Evolutionary conservation across 2,329 filamentous ascomycete genomes (phyloP).

Genomic region (Aaosphaeria arxii): DNA sequence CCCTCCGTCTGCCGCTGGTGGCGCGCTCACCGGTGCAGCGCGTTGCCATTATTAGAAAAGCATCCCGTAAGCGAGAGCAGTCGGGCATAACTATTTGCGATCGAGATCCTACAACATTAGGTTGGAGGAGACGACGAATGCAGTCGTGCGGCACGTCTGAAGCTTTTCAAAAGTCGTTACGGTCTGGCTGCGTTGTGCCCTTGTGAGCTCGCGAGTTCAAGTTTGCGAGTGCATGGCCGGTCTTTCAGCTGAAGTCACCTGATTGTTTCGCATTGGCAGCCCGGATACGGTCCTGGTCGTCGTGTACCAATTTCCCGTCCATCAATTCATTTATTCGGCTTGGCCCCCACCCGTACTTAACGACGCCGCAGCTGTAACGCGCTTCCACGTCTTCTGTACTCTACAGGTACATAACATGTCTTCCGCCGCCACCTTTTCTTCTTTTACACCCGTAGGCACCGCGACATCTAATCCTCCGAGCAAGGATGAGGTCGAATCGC

Average conservation of each 20-base stretch:
- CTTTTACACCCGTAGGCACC: conserved; percentile 44
- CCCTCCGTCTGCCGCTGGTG: too few species aligned
- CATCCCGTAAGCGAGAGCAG: too few species aligned
- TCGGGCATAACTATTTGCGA: too few species aligned
- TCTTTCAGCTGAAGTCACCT: conserved; percentile 7
- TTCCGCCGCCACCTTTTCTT: conserved; percentile 29
- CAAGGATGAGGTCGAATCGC: conserved; percentile 44
- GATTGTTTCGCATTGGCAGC: conserved; percentile 20
- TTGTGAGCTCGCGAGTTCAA: conserved; percentile 1
- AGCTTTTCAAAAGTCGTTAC: background rate
- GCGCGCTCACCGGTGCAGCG: too few species aligned
- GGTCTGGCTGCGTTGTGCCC: too few species aligned
- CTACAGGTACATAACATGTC: conserved; percentile 25
- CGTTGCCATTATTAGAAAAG: too few species aligned
- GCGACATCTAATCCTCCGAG: conserved; percentile 21
- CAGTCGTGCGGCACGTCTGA: background rate
- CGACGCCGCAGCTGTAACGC: conserved; percentile 26
- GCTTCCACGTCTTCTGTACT: conserved; percentile 17
- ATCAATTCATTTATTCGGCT: conserved; percentile 24
- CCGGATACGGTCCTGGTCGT: conserved; percentile 22
- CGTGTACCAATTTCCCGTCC: conserved; percentile 24
- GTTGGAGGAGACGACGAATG: background rate
- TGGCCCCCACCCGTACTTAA: conserved; percentile 30
- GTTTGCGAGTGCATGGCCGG: too few species aligned
- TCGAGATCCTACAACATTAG: background rate